Base-by-base conservation (phyloP, 2,329 filamentous ascomycete genomes). In the Sclerotinia trifoliorum region DNA sequence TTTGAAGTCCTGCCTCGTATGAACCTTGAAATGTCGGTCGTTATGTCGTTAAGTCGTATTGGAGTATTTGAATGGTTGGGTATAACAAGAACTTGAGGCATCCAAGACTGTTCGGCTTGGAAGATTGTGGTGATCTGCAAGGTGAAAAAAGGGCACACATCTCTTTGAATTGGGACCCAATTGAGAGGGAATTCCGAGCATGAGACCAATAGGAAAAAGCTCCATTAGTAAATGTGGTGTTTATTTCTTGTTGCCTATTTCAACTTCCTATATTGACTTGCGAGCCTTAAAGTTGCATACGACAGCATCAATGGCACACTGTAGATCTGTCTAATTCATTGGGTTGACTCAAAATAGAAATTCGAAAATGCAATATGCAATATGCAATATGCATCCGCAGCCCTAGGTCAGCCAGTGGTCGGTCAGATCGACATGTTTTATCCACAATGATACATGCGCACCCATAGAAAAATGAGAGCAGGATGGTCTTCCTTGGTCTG, bases 341-440 rank as follows among this genome's bases (percentile, higher is more conserved):
- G 17, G 39, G 17, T 60, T 46, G 44, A 42, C 24, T 60, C 39
- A n/a, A 44, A 60, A 21, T 21, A 29, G 17, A 29, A 46, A 19
- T 29, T 15, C 56, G 39, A 44, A 29, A 21, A 29, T 24, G 24
- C 49, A 52, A 26, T 13, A 42, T 42, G 4, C 39, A 29, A 44
- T 60, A 10, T 35, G 35, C 35, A 35, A 35, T 35, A n/a, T 24
- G 21, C 44, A 48, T 48, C 44, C 44, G 55, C 32, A 60, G 56
- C 56, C 56, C 56, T 46, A 60, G 56, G 29, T 26, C 39, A 46
- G 13, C 26, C 24, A 60, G 39, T 24, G 42, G 24, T 32, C 39
- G 42, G 39, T 60, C 56, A 46, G 56, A 60, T 60, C 39, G 39
- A 60, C 56, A 60, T 21, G 19, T 29, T 17, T 29, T 60, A 60